Percentiles rank a stretch among this genome's conserved stretches.
These are phyloP conservation scores for Beauveria pseudobassiana DNA, from an alignment of 2,329 filamentous ascomycete species.

Conservation along the genomic window DNA sequence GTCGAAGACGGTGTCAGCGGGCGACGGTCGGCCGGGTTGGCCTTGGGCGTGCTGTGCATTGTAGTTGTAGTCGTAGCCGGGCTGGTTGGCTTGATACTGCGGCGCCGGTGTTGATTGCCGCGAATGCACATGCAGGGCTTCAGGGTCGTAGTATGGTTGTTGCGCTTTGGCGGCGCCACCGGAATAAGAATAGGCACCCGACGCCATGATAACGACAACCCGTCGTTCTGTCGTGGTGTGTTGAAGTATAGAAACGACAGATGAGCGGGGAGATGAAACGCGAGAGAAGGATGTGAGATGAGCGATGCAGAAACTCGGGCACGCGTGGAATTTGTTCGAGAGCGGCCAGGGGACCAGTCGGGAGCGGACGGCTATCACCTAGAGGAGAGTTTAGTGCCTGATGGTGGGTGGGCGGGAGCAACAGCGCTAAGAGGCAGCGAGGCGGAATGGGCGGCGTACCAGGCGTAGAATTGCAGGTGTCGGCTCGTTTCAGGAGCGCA, in stretches of 20 bases:
- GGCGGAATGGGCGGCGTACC: neutral
- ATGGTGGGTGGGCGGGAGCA: conserved; percentile 11
- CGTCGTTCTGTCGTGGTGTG: neutral
- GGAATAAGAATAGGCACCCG: conserved; percentile 55
- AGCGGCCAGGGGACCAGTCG: neutral
- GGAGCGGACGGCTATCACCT: neutral
- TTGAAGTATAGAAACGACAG: neutral
- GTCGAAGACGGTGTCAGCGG: conserved; percentile 61
- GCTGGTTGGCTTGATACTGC: conserved; percentile 23
- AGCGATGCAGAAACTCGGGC: neutral
- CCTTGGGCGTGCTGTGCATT: conserved; percentile 1
- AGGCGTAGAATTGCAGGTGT: conserved; percentile 7
- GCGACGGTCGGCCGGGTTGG: conserved; percentile 31
- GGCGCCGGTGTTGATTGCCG: conserved; percentile 30
- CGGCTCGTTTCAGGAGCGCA: conserved; percentile 6
- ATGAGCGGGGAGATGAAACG: neutral
- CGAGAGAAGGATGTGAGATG: neutral
- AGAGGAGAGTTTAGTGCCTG: conserved; percentile 5
- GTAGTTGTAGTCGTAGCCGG: conserved; percentile 8
- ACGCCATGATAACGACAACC: conserved; percentile 41
- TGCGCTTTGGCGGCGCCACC: conserved; percentile 16
- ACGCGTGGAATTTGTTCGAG: neutral
- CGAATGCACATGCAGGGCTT: conserved; percentile 35
- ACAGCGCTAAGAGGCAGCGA: neutral
- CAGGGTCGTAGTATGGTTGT: conserved; percentile 33